phyloP scores from a whole-genome alignment of 192 early-diverging fungal genomes.

The Mortierella antarctica region DNA sequence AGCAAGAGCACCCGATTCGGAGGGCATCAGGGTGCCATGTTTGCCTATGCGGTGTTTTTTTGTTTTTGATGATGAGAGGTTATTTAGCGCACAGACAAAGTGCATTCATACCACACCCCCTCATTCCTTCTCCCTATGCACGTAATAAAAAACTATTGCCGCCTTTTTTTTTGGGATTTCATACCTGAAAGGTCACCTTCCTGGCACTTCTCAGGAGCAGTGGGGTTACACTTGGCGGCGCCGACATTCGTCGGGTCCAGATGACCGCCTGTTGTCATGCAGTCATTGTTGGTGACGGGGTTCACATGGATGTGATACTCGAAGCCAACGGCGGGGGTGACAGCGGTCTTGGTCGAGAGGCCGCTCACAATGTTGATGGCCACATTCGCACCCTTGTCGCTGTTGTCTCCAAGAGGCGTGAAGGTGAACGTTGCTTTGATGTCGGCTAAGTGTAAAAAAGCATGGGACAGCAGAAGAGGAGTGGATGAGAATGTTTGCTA shows the following conservation, averaged over 20 bases:
- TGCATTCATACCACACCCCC: not conserved
- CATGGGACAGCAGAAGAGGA: not conserved
- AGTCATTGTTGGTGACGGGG: conserved; percentile 15
- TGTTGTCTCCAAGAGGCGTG: not conserved
- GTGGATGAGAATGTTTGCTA: not conserved
- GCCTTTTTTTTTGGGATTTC: not conserved
- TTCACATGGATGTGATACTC: conserved; percentile 34
- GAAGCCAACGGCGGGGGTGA: conserved; percentile 11
- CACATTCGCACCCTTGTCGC: not conserved
- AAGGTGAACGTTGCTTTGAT: conserved; percentile 13
- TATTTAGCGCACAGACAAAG: not conserved
- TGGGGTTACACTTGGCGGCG: conserved; percentile 5
- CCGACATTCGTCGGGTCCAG: conserved; percentile 28
- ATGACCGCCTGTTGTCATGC: conserved; percentile 19
- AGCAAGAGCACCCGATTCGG: not conserved
- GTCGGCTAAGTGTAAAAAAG: not conserved
- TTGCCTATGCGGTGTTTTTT: conserved; percentile 8
- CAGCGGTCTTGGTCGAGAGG: conserved; percentile 1
- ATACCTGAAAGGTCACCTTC: conserved; percentile 43
- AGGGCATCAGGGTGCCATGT: conserved; percentile 24
- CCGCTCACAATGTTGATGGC: conserved; percentile 7
- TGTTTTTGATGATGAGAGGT: not conserved
- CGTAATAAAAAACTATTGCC: too few species aligned
- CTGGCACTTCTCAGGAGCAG: conserved; percentile 16
- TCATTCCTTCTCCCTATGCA: not conserved